These are phyloP conservation scores for Psidium guajava DNA, from an alignment of 345 rosid species.

Conservation along the genomic window DNA sequence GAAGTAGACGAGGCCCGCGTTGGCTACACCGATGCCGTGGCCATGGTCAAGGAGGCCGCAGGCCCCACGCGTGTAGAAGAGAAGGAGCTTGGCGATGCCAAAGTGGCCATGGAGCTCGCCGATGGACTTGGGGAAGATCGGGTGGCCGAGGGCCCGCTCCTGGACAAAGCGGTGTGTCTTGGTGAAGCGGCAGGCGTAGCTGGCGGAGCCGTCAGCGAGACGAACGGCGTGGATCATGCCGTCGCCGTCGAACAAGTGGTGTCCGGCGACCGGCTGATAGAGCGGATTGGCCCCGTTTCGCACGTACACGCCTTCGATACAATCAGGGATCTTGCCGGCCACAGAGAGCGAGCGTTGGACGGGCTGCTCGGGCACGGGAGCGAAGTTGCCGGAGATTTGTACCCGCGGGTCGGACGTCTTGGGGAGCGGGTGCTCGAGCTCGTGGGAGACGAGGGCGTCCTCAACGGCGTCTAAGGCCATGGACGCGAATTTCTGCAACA, in stretches of 20 bases:
- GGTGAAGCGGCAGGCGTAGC: slow-evolving; percentile 76
- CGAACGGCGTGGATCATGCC: slow-evolving; percentile 86
- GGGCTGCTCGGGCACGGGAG: slow-evolving; percentile 70
- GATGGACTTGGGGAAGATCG: slow-evolving; percentile 76
- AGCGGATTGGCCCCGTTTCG: slow-evolving; percentile 90
- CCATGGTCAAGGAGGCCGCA: slow-evolving; percentile 53
- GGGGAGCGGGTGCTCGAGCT: slow-evolving; percentile 52
- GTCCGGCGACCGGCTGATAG: slow-evolving; percentile 74
- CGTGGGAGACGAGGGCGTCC: slow-evolving; percentile 40
- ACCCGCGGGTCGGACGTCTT: slow-evolving; percentile 59
- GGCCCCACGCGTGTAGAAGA: slow-evolving; percentile 61
- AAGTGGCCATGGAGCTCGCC: slow-evolving; percentile 93
- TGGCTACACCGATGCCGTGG: slow-evolving; percentile 69
- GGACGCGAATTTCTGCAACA: slow-evolving; percentile 47
- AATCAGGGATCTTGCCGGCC: slow-evolving; percentile 47
- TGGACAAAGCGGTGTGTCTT: slow-evolving; percentile 66
- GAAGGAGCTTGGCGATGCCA: slow-evolving; percentile 67
- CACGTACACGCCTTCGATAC: slow-evolving; percentile 59
- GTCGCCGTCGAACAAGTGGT: slow-evolving; percentile 86
- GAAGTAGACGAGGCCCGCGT: slow-evolving; percentile 83
- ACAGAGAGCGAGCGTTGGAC: slow-evolving; percentile 43
- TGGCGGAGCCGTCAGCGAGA: slow-evolving; percentile 42
- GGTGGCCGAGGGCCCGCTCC: slow-evolving; percentile 52
- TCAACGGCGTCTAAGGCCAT: slow-evolving; percentile 50
- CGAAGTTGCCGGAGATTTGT: slow-evolving; percentile 73